phyloP scores from a whole-genome alignment of 2,329 filamentous ascomycete species.

The Periglandula ipomoeae region DNA sequence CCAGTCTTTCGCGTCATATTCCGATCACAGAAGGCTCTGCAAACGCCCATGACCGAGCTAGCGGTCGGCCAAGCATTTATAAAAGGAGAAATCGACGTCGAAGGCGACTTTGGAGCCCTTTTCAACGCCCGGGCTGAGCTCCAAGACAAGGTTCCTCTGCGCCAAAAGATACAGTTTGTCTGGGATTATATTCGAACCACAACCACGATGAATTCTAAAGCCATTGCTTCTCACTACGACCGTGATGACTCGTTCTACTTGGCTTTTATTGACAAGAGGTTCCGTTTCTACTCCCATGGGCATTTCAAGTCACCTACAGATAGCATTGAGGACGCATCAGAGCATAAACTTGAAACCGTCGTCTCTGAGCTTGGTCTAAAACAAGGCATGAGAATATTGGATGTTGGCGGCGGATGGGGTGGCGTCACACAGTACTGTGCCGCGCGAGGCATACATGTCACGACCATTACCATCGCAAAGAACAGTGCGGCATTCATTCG shows the following conservation, averaged over 20 bases:
- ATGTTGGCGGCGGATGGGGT: conserved; percentile 4
- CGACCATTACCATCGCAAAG: neutral
- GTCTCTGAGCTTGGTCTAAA: conserved; percentile 1
- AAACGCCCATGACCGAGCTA: conserved; percentile 1
- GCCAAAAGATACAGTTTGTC: conserved; percentile 1
- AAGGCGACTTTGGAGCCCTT: neutral
- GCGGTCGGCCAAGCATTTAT: conserved; percentile 2
- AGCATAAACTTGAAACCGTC: conserved; percentile 1
- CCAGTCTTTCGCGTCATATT: conserved; percentile 1
- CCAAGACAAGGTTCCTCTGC: conserved; percentile 2
- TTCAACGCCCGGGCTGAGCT: neutral
- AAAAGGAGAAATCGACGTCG: conserved; percentile 4
- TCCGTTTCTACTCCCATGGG: conserved; percentile 2
- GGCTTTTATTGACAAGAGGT: neutral
- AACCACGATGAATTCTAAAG: neutral
- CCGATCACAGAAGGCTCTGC: neutral
- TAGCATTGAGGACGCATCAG: neutral
- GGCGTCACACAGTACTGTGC: conserved; percentile 3
- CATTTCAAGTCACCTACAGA: neutral
- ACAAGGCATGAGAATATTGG: conserved; percentile 1
- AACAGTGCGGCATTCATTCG: neutral
- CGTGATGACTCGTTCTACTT: conserved; percentile 1
- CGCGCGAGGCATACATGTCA: conserved; percentile 1
- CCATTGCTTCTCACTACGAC: neutral
- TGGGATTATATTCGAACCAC: conserved; percentile 1